Conservation (phyloP, 495 filamentous ascomycete genomes). For the Penicillium samsonianum region DNA sequence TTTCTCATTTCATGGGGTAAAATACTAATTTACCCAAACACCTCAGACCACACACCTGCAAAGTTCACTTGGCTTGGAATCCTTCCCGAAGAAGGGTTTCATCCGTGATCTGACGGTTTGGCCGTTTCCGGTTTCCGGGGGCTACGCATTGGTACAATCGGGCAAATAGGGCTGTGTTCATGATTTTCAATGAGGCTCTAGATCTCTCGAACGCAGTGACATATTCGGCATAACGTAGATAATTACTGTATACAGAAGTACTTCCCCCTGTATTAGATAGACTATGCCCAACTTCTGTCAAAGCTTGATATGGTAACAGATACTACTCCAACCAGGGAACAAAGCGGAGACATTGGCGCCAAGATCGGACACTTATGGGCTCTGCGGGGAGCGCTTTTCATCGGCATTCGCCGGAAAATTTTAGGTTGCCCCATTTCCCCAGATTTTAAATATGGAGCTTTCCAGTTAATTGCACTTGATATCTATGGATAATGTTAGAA, state of each 20-base stretch:
- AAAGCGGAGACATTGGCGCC: conserved; percentile 11
- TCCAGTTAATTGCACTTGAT: neutral
- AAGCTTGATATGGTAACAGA: neutral
- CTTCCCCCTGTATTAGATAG: no score
- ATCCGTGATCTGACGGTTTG: neutral
- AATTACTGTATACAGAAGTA: neutral
- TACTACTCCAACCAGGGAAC: neutral
- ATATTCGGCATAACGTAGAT: no score
- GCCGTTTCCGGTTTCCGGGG: neutral
- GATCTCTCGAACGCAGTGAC: neutral
- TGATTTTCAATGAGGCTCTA: neutral
- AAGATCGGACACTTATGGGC: neutral
- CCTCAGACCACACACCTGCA: neutral
- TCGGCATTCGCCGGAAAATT: neutral
- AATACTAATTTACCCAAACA: neutral
- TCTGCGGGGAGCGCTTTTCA: conserved; percentile 11
- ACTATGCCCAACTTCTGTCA: no score
- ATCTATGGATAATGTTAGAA: neutral
- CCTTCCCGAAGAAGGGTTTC: neutral
- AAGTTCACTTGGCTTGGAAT: neutral
- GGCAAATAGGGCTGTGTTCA: neutral
- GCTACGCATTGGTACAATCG: neutral
- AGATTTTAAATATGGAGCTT: neutral
- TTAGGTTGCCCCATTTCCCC: neutral
- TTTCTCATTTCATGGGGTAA: neutral